A percentile compares a stretch with the other conserved stretches of the same genome.
These are phyloP conservation scores for Arthrobotrys musiformis DNA, from an alignment of 2,329 filamentous ascomycete species.

Conservation along the genomic window DNA sequence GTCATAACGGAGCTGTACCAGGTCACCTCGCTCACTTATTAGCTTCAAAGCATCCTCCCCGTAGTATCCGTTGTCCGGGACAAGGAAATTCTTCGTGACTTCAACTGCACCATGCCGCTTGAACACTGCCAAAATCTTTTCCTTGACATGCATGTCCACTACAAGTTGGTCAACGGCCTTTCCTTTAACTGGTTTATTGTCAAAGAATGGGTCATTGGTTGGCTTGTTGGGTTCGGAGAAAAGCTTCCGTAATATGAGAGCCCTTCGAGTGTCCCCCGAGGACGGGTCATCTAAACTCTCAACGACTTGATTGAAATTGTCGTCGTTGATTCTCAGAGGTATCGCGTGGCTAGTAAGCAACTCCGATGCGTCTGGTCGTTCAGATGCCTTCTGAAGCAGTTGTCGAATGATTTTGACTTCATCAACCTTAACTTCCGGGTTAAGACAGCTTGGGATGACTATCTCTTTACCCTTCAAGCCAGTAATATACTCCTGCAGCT, in stretches of 20 bases:
- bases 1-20: slow-evolving; percentile 94
- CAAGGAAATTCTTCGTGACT: slow-evolving; percentile 76
- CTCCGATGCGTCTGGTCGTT: slow-evolving; percentile 45
- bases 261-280: slow-evolving; percentile 36
- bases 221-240: slow-evolving; percentile 38
- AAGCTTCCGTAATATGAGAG: slow-evolving; percentile 33
- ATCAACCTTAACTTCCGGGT: slow-evolving; percentile 40
- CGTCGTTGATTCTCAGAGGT: slow-evolving; percentile 46
- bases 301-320: slow-evolving; percentile 48
- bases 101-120: slow-evolving; percentile 89
- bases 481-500: slow-evolving; percentile 66
- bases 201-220: slow-evolving; percentile 48
- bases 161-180: slow-evolving; percentile 36
- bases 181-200: slow-evolving; percentile 28
- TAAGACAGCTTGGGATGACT: slow-evolving; percentile 41
- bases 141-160: slow-evolving; percentile 70
- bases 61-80: slow-evolving; percentile 85
- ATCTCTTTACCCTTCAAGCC: slow-evolving; percentile 43
- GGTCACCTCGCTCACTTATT: slow-evolving; percentile 83
- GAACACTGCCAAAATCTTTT: slow-evolving; percentile 80
- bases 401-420: slow-evolving; percentile 45
- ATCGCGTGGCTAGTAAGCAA: slow-evolving; percentile 45
- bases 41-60: slow-evolving; percentile 77
- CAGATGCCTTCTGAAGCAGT: slow-evolving; percentile 43
- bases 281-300: slow-evolving; percentile 48